Conservation (phyloP, 169 alveolate genomes). For the Toxoplasma gondii region DNA sequence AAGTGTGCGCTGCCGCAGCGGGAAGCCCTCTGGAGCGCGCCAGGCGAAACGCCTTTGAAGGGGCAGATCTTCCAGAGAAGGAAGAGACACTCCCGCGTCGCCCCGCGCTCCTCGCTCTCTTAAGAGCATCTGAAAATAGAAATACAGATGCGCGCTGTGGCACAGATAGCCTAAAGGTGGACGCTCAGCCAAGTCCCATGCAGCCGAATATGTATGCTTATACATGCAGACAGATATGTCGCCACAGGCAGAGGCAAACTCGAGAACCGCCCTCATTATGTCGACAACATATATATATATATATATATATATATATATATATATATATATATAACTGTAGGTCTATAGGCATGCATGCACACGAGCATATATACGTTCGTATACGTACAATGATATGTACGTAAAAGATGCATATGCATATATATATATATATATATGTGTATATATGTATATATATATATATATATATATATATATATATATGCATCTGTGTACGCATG, state of each 20-base stretch:
- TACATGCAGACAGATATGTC: not conserved
- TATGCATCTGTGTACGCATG: not conserved
- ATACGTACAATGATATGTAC: too few relatives aligned
- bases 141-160: not conserved
- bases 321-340: not conserved
- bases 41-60: conserved; percentile 38
- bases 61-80: conserved; percentile 24
- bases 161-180: not conserved
- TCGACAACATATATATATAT: not conserved
- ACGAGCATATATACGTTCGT: not conserved
- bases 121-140: not conserved
- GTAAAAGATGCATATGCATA: too few relatives aligned
- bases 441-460: not conserved
- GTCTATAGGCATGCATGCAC: not conserved
- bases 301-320: not conserved
- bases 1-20: not conserved
- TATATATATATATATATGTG: too few relatives aligned
- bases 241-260: too few relatives aligned
- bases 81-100: not conserved
- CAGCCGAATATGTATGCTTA: too few relatives aligned
- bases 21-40: not conserved
- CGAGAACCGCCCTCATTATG: not conserved
- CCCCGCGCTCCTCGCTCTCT: not conserved
- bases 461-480: not conserved
- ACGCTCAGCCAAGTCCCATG: too few relatives aligned